These are phyloP conservation scores for Fusarium tjaetaba DNA, from an alignment of 2,329 filamentous ascomycete species.

Conservation along the genomic window DNA sequence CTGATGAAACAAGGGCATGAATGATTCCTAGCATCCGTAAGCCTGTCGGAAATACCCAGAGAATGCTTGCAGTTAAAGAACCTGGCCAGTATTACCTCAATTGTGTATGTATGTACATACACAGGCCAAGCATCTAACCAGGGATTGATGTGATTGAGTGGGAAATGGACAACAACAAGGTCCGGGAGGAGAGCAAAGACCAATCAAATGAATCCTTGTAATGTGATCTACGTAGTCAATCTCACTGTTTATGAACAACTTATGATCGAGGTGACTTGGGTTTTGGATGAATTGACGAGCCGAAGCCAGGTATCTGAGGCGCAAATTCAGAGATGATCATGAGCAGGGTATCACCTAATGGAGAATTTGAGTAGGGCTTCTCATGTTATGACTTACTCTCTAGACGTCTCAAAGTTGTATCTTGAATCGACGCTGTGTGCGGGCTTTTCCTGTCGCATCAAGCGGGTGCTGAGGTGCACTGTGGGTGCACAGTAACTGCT, in stretches of 20 bases:
- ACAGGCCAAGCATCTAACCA: not conserved
- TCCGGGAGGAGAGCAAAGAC: not conserved
- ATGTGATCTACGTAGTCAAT: slow-evolving; percentile 27
- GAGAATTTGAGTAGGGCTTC: not conserved
- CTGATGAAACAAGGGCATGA: not conserved
- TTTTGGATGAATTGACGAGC: not conserved
- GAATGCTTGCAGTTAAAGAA: slow-evolving; percentile 8
- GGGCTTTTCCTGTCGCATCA: slow-evolving; percentile 31
- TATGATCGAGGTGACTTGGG: not conserved
- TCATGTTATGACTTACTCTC: slow-evolving; percentile 14
- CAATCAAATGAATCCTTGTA: slow-evolving; percentile 21
- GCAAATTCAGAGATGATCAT: not conserved
- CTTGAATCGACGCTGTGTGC: slow-evolving; percentile 22
- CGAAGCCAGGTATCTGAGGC: not conserved
- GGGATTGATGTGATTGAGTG: slow-evolving; percentile 14
- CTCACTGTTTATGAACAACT: not conserved
- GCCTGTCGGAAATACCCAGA: slow-evolving; percentile 4
- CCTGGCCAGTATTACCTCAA: slow-evolving; percentile 2
- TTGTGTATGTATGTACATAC: not conserved
- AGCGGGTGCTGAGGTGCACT: slow-evolving; percentile 25
- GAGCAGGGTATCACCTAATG: not conserved
- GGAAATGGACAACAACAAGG: not conserved
- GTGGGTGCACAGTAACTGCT: slow-evolving; percentile 35
- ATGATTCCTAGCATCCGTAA: not conserved
- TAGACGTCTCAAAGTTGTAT: slow-evolving; percentile 18